A percentile compares a stretch with the other conserved stretches of the same genome.
These are phyloP conservation scores for Linum lewisii DNA, from an alignment of 345 rosid genomes.

Conservation along the genomic window DNA sequence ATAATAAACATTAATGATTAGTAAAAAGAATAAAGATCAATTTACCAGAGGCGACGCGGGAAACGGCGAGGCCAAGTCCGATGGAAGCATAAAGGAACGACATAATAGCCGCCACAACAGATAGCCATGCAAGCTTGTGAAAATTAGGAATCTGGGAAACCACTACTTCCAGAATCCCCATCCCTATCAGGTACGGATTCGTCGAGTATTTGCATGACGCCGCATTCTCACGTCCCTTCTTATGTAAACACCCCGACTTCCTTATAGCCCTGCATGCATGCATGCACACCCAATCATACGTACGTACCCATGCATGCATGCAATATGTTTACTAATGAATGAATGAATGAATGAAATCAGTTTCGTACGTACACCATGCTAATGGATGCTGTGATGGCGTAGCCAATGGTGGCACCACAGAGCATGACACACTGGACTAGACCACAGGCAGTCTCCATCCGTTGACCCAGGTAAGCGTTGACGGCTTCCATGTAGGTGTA, in stretches of 20 bases:
- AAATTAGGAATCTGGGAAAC: constrained; percentile 12
- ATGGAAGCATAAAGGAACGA: constrained; percentile 9
- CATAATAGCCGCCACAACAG: constrained; percentile 8
- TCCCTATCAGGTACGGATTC: constrained; percentile 6
- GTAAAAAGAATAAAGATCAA: neutral
- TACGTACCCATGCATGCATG: no score
- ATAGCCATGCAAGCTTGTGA: constrained; percentile 12
- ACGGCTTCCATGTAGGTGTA: constrained; percentile 6
- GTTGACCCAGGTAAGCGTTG: neutral
- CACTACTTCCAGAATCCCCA: constrained; percentile 7
- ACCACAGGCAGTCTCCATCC: neutral
- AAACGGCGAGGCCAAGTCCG: constrained; percentile 8
- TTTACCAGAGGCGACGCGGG: constrained; percentile 18
- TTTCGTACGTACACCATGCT: constrained; percentile 22
- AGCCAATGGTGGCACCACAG: neutral
- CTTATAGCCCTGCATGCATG: neutral
- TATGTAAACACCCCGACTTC: constrained; percentile 11
- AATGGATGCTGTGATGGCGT: neutral
- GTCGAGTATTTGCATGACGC: constrained; percentile 8
- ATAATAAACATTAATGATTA: no score
- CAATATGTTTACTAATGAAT: no score
- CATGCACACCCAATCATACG: neutral
- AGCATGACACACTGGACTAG: neutral
- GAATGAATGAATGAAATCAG: no score
- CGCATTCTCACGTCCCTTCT: neutral